These are phyloP conservation scores for Plasmodium gaboni DNA, from an alignment of 169 alveolate genomes.

Conservation along the genomic window DNA sequence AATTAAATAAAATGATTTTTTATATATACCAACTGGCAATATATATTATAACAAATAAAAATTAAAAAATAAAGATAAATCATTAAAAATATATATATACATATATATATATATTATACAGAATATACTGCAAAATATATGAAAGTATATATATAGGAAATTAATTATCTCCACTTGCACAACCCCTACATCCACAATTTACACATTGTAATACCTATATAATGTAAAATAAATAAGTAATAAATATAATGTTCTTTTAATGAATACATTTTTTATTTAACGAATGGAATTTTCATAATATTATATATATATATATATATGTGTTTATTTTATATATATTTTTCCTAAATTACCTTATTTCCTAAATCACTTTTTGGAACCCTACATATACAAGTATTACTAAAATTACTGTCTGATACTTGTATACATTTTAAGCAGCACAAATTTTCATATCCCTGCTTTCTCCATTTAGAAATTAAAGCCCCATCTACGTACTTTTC, in stretches of 20 bases:
- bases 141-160: too few species aligned
- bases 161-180: constrained; percentile 92
- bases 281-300: neutral
- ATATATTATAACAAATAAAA: neutral
- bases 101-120: too few species aligned
- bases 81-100: neutral
- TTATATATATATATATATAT: neutral
- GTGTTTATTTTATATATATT: neutral
- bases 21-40: constrained; percentile 1
- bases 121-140: too few species aligned
- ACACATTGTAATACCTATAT: constrained; percentile 93
- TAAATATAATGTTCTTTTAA: neutral
- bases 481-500: constrained; percentile 98
- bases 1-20: constrained; percentile 6
- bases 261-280: neutral
- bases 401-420: constrained; percentile 93
- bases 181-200: constrained; percentile 99
- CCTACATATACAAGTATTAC: constrained; percentile 98
- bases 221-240: constrained; percentile 3
- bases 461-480: constrained; percentile 99
- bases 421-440: constrained; percentile 97
- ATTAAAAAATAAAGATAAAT: constrained; percentile 9
- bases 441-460: constrained; percentile 97
- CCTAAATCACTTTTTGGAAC: constrained; percentile 97
- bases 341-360: constrained; percentile 79